Percentiles rank a stretch among this genome's conserved stretches.
These are phyloP conservation scores for Tetrahymena malaccensis DNA, from an alignment of 73 alveolate species.

Conservation along the genomic window DNA sequence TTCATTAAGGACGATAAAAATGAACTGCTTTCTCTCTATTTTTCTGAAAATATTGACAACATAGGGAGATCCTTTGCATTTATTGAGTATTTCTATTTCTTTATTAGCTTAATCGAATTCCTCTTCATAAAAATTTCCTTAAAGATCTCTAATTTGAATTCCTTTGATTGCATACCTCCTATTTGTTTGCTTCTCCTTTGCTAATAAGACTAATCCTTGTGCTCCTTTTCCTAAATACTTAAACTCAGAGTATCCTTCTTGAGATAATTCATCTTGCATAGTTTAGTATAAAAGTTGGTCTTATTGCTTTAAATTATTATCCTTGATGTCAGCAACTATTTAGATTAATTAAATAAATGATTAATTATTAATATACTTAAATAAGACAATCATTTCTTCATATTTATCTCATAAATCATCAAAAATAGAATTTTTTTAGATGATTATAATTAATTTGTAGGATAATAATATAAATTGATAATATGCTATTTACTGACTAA, in stretches of 20 bases:
- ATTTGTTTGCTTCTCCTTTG: background rate
- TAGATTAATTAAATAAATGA: too few species aligned
- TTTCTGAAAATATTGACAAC: background rate
- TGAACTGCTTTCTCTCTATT: background rate
- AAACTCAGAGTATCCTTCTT: background rate
- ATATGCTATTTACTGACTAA: too few species aligned
- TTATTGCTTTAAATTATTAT: too few species aligned
- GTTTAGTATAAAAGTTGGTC: background rate
- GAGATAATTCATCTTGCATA: background rate
- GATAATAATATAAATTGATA: too few species aligned
- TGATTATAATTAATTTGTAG: too few species aligned
- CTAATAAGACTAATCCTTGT: background rate
- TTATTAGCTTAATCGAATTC: background rate
- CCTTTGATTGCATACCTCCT: background rate
- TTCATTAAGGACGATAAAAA: background rate
- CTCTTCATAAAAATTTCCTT: background rate
- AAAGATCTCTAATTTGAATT: background rate
- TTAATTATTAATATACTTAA: too few species aligned
- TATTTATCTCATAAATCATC: too few species aligned
- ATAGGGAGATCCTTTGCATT: background rate
- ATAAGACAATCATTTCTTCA: too few species aligned
- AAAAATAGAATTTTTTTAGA: too few species aligned
- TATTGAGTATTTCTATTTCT: background rate
- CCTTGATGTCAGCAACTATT: background rate
- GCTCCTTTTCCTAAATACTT: background rate